Evolutionary conservation across 2,329 filamentous ascomycete species (phyloP).

Genomic region (Epichloe sylvatica): DNA sequence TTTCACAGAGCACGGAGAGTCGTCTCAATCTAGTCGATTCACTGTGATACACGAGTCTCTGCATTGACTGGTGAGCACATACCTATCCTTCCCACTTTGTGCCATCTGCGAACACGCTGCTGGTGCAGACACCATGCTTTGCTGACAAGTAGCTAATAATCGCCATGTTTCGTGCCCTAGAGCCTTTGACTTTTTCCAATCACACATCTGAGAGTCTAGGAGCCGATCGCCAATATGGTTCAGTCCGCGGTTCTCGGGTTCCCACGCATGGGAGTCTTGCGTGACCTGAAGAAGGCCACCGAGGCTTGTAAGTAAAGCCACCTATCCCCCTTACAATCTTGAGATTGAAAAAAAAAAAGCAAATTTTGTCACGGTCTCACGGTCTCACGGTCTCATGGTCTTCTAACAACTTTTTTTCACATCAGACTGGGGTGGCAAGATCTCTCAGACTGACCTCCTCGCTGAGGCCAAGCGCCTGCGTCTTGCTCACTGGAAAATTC

Average conservation of each 20-base stretch:
- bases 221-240: conserved; percentile 39
- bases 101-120: not conserved
- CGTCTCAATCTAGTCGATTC: conserved; percentile 3
- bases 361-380: not conserved
- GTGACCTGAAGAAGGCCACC: conserved; percentile 99
- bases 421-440: conserved; percentile 74
- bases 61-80: conserved; percentile 1
- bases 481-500: conserved; percentile 97
- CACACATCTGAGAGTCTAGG: conserved; percentile 6
- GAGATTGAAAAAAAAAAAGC: not conserved
- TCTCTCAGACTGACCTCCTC: conserved; percentile 80
- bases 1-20: conserved; percentile 3
- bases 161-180: not conserved
- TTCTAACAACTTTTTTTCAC: conserved; percentile 10
- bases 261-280: conserved; percentile 94
- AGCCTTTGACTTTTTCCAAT: not conserved
- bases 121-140: conserved; percentile 1
- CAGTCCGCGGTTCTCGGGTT: conserved; percentile 82
- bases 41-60: conserved; percentile 7
- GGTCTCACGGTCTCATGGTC: not conserved
- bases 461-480: conserved; percentile 93
- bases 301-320: conserved; percentile 56
- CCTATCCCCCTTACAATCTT: not conserved
- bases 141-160: not conserved
- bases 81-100: not conserved